A percentile compares a stretch with the other conserved stretches of the same genome.
These are phyloP conservation scores for Crithidia expoeki DNA, from an alignment of 208 protist species.

Conservation along the genomic window DNA sequence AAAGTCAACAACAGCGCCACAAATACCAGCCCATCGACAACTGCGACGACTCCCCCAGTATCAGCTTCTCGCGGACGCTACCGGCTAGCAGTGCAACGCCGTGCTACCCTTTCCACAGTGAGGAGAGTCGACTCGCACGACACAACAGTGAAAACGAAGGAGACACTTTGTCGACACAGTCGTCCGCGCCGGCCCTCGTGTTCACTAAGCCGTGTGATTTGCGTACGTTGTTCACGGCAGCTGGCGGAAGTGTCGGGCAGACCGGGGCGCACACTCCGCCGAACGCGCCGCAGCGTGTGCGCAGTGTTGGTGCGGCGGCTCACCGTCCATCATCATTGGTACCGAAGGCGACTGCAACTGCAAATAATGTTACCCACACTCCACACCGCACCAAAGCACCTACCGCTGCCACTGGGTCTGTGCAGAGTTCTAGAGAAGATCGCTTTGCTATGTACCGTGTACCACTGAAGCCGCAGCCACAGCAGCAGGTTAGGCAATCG, in stretches of 20 bases:
- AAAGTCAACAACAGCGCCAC: too few relatives aligned
- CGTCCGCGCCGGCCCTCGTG: background rate
- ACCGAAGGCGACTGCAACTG: background rate
- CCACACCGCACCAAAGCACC: background rate
- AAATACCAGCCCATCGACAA: background rate
- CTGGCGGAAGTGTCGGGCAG: background rate
- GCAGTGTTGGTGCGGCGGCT: background rate
- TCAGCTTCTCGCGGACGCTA: background rate
- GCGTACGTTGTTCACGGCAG: slow-evolving; percentile 4
- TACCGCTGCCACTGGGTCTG: background rate
- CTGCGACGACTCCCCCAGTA: background rate
- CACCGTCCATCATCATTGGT: background rate
- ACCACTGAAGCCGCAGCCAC: slow-evolving; percentile 1
- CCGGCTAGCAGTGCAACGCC: background rate
- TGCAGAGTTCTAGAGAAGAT: background rate
- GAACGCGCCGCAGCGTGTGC: background rate
- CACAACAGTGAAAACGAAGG: too few relatives aligned
- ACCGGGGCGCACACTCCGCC: background rate
- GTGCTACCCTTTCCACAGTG: background rate
- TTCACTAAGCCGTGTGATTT: slow-evolving; percentile 3
- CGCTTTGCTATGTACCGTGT: slow-evolving; percentile 45
- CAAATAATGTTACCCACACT: background rate
- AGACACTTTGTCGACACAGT: too few relatives aligned
- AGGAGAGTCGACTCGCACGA: background rate
- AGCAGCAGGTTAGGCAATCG: background rate